Evolutionary conservation across 75 land plant species (phyloP).

Genomic region (Gnetum montanum): DNA sequence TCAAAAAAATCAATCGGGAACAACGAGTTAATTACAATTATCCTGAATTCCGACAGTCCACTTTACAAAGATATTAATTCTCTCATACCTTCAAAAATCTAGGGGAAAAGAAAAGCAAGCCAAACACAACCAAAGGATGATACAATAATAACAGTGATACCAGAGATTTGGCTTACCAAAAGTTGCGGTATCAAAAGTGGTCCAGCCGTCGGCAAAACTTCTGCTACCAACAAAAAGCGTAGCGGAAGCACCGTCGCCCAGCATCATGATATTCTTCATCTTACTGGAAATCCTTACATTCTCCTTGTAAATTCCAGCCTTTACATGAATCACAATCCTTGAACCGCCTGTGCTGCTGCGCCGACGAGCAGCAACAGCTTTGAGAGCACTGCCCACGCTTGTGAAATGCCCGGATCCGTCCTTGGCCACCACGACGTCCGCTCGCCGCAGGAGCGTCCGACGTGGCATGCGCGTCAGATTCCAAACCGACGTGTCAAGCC

Average conservation of each 20-base stretch:
- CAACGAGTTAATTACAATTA: too few relatives aligned
- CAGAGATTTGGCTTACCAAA: conserved; percentile 24
- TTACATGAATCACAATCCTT: conserved; percentile 41
- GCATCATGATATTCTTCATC: conserved; percentile 31
- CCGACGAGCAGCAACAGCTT: background rate
- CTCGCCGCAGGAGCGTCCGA: too few relatives aligned
- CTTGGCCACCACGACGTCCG: conserved; percentile 4
- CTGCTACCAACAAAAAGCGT: conserved; percentile 38
- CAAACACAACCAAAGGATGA: background rate
- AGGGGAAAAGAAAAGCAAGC: background rate
- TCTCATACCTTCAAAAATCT: too few relatives aligned
- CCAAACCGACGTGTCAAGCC: too few relatives aligned
- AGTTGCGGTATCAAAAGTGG: conserved; percentile 10
- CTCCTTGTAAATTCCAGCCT: conserved; percentile 47
- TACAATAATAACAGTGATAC: conserved; percentile 45
- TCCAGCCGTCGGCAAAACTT: conserved; percentile 14
- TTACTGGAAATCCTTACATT: conserved; percentile 20
- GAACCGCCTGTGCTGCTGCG: too few relatives aligned
- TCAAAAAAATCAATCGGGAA: too few relatives aligned
- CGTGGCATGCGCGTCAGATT: too few relatives aligned
- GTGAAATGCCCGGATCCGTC: conserved; percentile 1
- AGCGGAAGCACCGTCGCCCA: conserved; percentile 43
- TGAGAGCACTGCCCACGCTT: background rate
- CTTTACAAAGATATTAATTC: too few relatives aligned
- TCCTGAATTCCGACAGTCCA: too few relatives aligned